phyloP scores from a whole-genome alignment of 2,329 filamentous ascomycete genomes.

The Monosporascus sp. region DNA sequence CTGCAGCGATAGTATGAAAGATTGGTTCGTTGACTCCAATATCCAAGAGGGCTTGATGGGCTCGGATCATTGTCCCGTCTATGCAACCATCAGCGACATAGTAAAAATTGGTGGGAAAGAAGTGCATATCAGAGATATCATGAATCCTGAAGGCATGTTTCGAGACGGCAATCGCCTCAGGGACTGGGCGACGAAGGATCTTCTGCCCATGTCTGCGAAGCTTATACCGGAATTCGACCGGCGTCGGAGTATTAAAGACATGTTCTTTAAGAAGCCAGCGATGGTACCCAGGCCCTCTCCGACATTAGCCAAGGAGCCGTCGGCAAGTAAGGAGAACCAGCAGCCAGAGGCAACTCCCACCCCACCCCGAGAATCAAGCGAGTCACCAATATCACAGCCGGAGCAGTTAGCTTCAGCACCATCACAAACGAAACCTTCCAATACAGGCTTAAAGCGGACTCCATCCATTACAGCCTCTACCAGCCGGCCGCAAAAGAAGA shows the following conservation, averaged over 20 bases:
- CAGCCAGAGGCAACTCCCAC: background rate
- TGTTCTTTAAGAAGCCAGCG: constrained; percentile 66
- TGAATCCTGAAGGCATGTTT: constrained; percentile 75
- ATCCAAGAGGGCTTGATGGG: constrained; percentile 94
- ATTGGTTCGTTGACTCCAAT: constrained; percentile 74
- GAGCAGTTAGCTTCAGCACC: constrained; percentile 6
- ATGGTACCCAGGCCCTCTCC: constrained; percentile 14
- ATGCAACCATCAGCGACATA: constrained; percentile 62
- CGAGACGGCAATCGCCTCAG: constrained; percentile 57
- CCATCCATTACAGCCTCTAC: constrained; percentile 13
- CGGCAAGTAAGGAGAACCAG: background rate
- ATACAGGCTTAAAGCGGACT: constrained; percentile 23
- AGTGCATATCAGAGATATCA: constrained; percentile 59
- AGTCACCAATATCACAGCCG: constrained; percentile 17
- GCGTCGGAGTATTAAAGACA: constrained; percentile 81
- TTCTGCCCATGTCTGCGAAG: constrained; percentile 72
- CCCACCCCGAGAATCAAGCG: background rate
- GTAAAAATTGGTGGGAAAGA: constrained; percentile 47
- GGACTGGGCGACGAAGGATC: constrained; percentile 61
- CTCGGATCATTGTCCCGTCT: constrained; percentile 95
- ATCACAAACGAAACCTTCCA: constrained; percentile 12
- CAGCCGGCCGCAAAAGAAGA: constrained; percentile 33
- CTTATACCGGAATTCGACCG: constrained; percentile 84
- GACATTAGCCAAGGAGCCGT: constrained; percentile 6
- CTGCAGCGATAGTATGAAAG: constrained; percentile 70